Percentiles rank a stretch among this genome's conserved stretches.
Conservation (phyloP, 1,284 basidiomycete genomes). For the Ustilago loliicola region DNA sequence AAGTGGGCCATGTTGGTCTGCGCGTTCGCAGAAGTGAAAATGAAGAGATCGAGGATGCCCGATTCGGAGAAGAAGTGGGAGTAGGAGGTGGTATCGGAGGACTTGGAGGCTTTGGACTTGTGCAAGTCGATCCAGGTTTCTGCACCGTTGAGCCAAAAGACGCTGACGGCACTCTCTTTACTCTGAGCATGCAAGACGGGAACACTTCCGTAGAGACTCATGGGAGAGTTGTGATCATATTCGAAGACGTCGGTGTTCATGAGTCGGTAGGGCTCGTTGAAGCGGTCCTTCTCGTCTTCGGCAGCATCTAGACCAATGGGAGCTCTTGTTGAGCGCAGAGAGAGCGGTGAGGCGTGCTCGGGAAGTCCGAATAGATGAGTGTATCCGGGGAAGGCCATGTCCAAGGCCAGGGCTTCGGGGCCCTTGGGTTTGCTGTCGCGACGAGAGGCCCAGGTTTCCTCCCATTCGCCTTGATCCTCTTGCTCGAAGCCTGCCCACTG, state of each 20-base stretch:
- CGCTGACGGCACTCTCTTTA: conserved; percentile 81
- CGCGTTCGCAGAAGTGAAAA: conserved; percentile 89
- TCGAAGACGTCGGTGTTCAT: conserved; percentile 98
- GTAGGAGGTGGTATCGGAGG: conserved; percentile 47
- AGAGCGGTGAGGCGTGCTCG: conserved; percentile 92
- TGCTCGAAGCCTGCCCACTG: conserved; percentile 69
- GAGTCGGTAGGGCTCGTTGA: conserved; percentile 87
- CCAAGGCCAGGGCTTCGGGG: conserved; percentile 93
- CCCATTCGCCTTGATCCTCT: conserved; percentile 82
- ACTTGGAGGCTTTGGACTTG: conserved; percentile 43
- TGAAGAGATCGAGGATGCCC: conserved; percentile 92
- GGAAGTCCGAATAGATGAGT: conserved; percentile 93
- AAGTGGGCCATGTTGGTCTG: conserved; percentile 87
- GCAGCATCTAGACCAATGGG: conserved; percentile 42
- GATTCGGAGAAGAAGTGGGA: conserved; percentile 97
- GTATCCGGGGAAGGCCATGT: conserved; percentile 92
- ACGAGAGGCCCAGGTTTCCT: conserved; percentile 87
- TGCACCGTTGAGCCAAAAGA: conserved; percentile 90
- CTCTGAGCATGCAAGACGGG: conserved; percentile 92
- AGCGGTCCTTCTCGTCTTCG: conserved; percentile 61
- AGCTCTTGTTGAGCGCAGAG: conserved; percentile 76
- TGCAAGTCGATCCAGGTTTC: conserved; percentile 96
- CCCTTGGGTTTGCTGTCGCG: conserved; percentile 96
- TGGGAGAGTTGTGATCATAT: conserved; percentile 89
- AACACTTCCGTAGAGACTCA: conserved; percentile 80